Percentiles rank a stretch among this genome's conserved stretches.
These are phyloP conservation scores for Cutaneotrichosporon curvatum DNA, from an alignment of 1,284 basidiomycete species.

Conservation along the genomic window DNA sequence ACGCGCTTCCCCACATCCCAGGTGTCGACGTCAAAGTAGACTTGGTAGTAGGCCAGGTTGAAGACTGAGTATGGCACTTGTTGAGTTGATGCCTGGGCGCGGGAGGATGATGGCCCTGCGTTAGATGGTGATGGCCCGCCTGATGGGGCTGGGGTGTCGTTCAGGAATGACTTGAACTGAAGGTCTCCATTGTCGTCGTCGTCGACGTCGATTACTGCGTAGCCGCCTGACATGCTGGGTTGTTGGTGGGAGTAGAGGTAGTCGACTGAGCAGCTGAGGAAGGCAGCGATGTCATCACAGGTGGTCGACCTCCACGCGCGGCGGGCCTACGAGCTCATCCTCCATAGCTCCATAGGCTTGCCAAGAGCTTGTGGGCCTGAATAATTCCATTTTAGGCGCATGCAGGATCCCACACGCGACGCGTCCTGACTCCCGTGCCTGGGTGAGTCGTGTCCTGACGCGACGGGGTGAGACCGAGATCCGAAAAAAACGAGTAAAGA, in stretches of 20 bases:
- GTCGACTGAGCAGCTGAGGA: too few relatives aligned
- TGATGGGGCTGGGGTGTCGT: slow-evolving; percentile 11
- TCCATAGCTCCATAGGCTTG: too few relatives aligned
- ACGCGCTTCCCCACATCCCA: slow-evolving; percentile 45
- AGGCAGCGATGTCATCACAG: too few relatives aligned
- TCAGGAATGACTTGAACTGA: slow-evolving; percentile 43
- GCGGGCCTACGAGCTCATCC: too few relatives aligned
- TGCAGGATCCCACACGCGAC: too few relatives aligned
- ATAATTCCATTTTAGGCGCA: too few relatives aligned
- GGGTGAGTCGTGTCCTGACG: too few relatives aligned
- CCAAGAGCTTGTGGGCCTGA: too few relatives aligned
- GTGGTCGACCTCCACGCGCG: too few relatives aligned
- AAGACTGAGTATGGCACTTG: slow-evolving; percentile 38
- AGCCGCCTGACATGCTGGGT: slow-evolving; percentile 31
- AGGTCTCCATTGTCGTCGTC: slow-evolving; percentile 38
- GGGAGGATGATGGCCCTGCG: background rate
- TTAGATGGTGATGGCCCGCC: background rate
- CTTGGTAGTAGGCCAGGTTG: slow-evolving; percentile 47
- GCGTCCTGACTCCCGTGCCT: too few relatives aligned
- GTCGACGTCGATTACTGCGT: slow-evolving; percentile 45
- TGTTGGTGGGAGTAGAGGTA: background rate
- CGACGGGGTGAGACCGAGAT: too few relatives aligned
- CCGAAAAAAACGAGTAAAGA: too few relatives aligned
- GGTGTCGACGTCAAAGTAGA: slow-evolving; percentile 50
- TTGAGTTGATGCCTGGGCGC: background rate